Evolutionary conservation across 2,329 filamentous ascomycete genomes (phyloP), one percentile per base, ranked within the genome.

Genomic region (Botryosphaeria agaves): DNA sequence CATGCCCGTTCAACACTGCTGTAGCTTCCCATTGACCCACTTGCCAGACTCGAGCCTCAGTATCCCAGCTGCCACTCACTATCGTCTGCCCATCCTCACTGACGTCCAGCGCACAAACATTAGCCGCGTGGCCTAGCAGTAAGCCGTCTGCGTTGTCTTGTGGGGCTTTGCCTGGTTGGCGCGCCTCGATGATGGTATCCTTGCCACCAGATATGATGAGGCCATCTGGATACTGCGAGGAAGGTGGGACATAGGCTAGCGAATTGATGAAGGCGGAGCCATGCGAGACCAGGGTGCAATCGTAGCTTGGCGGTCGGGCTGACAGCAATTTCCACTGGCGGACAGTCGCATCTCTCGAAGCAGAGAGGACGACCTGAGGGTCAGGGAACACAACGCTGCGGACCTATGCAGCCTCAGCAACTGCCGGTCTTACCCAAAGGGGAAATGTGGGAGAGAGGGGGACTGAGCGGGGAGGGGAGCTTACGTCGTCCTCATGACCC

Each of bases 51-150:
- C 83, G 76, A 17, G 83, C 85, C 39, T 84, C 78, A 18, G 72
- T 72, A 53, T 98, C 89, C 89, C 89, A 98, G 44, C 85, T 81
- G 18, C 87, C 89, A 40, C 87, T 95, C 28, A 94, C 75, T 24
- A 95, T 64, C 50, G 73, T 81, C 27, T 60, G 69, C 2, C 76
- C 77, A 35, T 74, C 68, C 1, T 76, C 69, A 30, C 76, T 76
- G 11, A 82, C 75, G 44, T 92, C 82, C 26, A 98, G 57, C 6
- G 85, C 69, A 51, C 87, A 94, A 27, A 98, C 74, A 44, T 95
- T 95, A 50, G 79, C 70, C 14, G 70, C 66, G 49, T 98, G 89
- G 8, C 89, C 87, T 30, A 93, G 61, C 7, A 98, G 66, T 37
- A 95, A 64, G 14, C 81, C 77, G 41, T 93, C 81, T 6, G 87